Percentiles rank a stretch among this genome's conserved stretches.
phyloP scores from a whole-genome alignment of 768 basidiomycete genomes.

The Daedaleopsis nitida region DNA sequence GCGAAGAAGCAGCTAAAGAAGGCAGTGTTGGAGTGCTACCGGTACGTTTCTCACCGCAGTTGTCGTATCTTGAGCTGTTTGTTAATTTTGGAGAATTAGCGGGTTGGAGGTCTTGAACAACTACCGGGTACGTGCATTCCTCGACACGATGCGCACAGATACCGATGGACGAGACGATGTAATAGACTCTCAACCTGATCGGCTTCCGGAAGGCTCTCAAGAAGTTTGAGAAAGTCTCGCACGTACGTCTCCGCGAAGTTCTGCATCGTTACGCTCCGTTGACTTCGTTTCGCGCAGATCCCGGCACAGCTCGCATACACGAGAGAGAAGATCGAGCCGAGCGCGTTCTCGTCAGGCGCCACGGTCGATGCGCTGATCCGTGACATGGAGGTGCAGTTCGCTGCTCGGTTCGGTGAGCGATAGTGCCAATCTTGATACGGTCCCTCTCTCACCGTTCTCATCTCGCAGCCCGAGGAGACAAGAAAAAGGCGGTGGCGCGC shows the following conservation, averaged over 20 bases:
- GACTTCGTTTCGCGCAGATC: slow-evolving; percentile 43
- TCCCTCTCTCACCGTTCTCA: background rate
- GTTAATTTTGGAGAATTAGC: slow-evolving; percentile 35
- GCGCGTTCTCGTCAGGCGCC: slow-evolving; percentile 66
- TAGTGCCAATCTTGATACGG: background rate
- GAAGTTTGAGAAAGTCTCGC: slow-evolving; percentile 83
- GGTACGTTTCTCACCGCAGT: slow-evolving; percentile 39
- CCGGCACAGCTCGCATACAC: slow-evolving; percentile 78
- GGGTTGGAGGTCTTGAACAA: slow-evolving; percentile 85
- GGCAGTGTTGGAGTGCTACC: slow-evolving; percentile 84
- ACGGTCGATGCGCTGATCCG: slow-evolving; percentile 67
- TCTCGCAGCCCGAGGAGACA: slow-evolving; percentile 62
- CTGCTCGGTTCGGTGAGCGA: slow-evolving; percentile 66
- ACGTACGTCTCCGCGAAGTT: slow-evolving; percentile 39
- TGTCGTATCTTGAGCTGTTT: too few species aligned
- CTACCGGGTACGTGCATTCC: slow-evolving; percentile 64
- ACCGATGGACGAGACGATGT: too few species aligned
- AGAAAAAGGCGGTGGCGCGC: slow-evolving; percentile 70
- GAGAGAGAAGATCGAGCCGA: slow-evolving; percentile 72
- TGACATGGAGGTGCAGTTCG: slow-evolving; percentile 77
- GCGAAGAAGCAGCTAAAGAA: slow-evolving; percentile 87
- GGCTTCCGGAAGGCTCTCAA: slow-evolving; percentile 88
- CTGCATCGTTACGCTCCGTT: background rate
- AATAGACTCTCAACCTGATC: slow-evolving; percentile 55
- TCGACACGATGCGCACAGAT: too few species aligned